These are phyloP conservation scores for Alternaria alternata DNA, from an alignment of 2,329 filamentous ascomycete genomes.

Conservation along the genomic window DNA sequence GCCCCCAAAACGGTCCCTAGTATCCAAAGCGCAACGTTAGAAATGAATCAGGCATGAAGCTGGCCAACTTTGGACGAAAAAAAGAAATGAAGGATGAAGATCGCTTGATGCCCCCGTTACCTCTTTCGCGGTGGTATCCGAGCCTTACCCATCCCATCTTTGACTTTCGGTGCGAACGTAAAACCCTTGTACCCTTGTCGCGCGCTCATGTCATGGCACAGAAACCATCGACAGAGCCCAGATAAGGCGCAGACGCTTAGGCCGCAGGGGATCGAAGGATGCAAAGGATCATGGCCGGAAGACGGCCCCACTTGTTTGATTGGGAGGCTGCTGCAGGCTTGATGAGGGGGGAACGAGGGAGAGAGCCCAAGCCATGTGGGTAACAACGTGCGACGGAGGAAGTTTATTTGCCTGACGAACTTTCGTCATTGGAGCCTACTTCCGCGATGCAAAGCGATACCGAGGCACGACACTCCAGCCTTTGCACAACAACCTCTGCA, in stretches of 20 bases:
- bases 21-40: constrained; percentile 5
- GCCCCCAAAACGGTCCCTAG: constrained; percentile 4
- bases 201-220: constrained; percentile 1
- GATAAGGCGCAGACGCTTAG: constrained; percentile 5
- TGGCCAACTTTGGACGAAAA: constrained; percentile 2
- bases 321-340: constrained; percentile 11
- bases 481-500: not conserved
- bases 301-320: constrained; percentile 11
- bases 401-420: constrained; percentile 4
- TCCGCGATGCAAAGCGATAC: not conserved
- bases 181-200: not conserved
- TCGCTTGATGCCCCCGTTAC: not conserved
- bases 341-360: constrained; percentile 6
- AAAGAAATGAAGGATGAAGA: constrained; percentile 3
- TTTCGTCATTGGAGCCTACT: not conserved
- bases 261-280: constrained; percentile 5
- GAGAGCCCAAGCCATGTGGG: constrained; percentile 5
- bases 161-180: constrained; percentile 2
- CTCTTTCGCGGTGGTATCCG: constrained; percentile 5
- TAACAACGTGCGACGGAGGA: constrained; percentile 1
- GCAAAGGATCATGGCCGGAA: constrained; percentile 4
- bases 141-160: not conserved
- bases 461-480: not conserved
- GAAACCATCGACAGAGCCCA: constrained; percentile 1
- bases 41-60: constrained; percentile 5